These are phyloP conservation scores for Odontarrhena argentea DNA, from an alignment of 345 rosid genomes.

Conservation along the genomic window DNA sequence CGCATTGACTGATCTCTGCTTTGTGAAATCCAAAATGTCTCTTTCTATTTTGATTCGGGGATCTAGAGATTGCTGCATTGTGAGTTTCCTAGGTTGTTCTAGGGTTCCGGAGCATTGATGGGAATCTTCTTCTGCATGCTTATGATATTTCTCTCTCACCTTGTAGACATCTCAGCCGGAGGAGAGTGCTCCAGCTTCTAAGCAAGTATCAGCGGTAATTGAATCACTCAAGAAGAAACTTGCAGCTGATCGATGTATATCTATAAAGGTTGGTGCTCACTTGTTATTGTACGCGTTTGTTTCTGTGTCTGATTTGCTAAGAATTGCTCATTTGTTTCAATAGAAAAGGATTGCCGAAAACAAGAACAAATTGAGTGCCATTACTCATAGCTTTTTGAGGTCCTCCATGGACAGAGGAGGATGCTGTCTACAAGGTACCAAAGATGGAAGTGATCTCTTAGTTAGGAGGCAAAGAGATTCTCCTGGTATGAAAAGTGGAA, in stretches of 20 bases:
- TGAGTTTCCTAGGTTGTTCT: conserved; percentile 13
- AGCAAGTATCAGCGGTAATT: conserved; percentile 60
- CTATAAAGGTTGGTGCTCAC: conserved; percentile 54
- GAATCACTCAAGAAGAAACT: conserved; percentile 70
- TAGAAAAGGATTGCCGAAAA: conserved; percentile 89
- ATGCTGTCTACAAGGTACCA: conserved; percentile 27
- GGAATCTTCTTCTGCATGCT: background rate
- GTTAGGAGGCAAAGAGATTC: conserved; percentile 81
- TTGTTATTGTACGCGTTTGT: conserved; percentile 6
- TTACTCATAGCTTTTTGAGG: conserved; percentile 56
- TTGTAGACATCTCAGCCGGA: conserved; percentile 25
- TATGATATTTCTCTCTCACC: background rate
- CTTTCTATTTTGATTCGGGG: background rate
- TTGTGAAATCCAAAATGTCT: background rate
- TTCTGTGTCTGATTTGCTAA: conserved; percentile 22
- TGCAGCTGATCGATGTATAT: conserved; percentile 60
- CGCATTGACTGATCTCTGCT: too few species aligned
- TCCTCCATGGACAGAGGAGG: conserved; percentile 62
- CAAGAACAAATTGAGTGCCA: conserved; percentile 54
- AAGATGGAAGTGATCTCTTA: conserved; percentile 57
- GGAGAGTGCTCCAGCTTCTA: conserved; percentile 38
- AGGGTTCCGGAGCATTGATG: background rate
- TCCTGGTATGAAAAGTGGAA: conserved; percentile 60
- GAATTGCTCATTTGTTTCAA: conserved; percentile 16
- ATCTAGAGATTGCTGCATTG: conserved; percentile 36